Base-by-base conservation (phyloP, 176 grass and related monocot species). In the Metroxylon sagu region DNA sequence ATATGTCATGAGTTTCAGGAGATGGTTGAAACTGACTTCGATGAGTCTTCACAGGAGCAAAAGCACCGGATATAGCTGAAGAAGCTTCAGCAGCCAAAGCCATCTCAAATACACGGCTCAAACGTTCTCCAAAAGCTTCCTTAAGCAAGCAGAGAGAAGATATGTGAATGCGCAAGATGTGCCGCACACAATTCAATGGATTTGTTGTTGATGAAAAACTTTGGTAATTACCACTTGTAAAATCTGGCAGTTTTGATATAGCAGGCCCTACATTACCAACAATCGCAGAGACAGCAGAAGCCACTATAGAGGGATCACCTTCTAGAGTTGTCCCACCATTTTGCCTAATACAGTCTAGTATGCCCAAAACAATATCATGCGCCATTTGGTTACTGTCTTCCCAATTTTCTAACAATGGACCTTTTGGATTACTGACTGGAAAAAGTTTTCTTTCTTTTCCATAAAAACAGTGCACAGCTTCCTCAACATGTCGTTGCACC, bases 21-120 rank as follows among this genome's bases (percentile, higher is more conserved):
- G 88, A 98, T 53, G 76, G 76, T 59, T 92, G 87, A 76, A 83
- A 98, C 70, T 98, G 94, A 88, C 77, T 98, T 39, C 82, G 85
- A 56, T 98, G 88, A 8, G 76, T 27, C 80, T 89, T 98, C 63
- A 79, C 70, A 70, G 88, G 74, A 81, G 71, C 26, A 76, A 83
- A 93, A 67, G 76, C 64, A 55, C 72, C 64, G 66, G 85, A 76
- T 67, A 98, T 71, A 83, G 76, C 79, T 58, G 79, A 81, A 50
- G 84, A 93, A 56, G 85, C 79, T 83, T 98, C 94, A 76, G 73
- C 68, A 19, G 88, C 94, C 76, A 98, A 76, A 57, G 85, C 79
- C 49, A 98, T 72, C 61, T 98, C 94, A 73, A 98, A 92, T 43
- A 85, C 68, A 59, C 65, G 72, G 57, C 73, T 83, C 28, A 92